phyloP scores from a whole-genome alignment of 768 basidiomycete species.

The Termitomyces sp. region DNA sequence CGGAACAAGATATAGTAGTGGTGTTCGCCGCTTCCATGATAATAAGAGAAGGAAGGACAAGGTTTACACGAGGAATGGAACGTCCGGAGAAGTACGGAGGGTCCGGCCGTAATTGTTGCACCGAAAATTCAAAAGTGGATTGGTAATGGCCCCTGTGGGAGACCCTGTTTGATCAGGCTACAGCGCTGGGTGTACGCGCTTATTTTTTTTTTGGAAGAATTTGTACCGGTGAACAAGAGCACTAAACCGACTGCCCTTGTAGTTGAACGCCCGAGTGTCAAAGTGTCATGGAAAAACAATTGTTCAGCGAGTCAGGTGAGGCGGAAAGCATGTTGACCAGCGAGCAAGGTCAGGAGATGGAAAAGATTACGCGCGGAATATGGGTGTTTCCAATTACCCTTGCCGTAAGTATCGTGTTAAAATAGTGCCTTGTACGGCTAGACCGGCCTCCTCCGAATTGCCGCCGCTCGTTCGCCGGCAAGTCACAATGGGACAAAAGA shows the following conservation, averaged over 20 bases:
- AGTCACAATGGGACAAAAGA: constrained; percentile 2
- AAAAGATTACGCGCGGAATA: neutral
- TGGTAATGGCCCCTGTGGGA: neutral
- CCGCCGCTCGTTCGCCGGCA: constrained; percentile 4
- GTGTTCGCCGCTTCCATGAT: neutral
- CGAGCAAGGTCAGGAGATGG: neutral
- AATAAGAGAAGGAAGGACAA: neutral
- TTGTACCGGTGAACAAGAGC: neutral
- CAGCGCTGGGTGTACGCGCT: neutral
- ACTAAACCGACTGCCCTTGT: neutral
- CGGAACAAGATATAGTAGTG: neutral
- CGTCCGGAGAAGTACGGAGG: constrained; percentile 1
- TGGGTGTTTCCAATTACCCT: neutral
- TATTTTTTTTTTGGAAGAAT: neutral
- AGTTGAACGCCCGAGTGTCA: neutral
- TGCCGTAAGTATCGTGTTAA: constrained; percentile 5
- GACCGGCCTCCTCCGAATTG: constrained; percentile 9
- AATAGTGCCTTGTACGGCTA: neutral
- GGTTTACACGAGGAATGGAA: constrained; percentile 2
- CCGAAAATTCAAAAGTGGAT: constrained; percentile 4
- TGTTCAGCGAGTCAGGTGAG: neutral
- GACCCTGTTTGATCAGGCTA: neutral
- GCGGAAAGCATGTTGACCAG: neutral
- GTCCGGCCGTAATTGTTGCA: constrained; percentile 1
- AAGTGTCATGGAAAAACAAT: neutral